Conservation (phyloP, 2,329 filamentous ascomycete genomes). For the Orbilia brochopaga region DNA sequence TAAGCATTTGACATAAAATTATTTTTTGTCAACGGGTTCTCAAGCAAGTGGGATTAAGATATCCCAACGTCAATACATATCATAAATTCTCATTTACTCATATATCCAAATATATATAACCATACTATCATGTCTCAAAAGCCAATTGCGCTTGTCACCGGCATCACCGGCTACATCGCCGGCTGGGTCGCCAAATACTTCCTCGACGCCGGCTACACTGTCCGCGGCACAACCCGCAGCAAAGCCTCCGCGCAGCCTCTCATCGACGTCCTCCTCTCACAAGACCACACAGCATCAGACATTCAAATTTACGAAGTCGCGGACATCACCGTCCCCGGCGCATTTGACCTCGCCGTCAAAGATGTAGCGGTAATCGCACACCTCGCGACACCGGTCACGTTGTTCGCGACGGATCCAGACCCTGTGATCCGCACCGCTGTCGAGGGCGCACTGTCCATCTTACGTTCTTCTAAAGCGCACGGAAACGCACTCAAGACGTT, state of each 20-base stretch:
- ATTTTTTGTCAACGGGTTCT: too few species aligned
- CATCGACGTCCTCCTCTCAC: constrained; percentile 29
- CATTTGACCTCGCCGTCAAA: constrained; percentile 67
- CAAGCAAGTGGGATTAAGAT: too few species aligned
- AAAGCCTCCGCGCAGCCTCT: constrained; percentile 52
- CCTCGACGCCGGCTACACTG: constrained; percentile 59
- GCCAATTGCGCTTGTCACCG: constrained; percentile 39
- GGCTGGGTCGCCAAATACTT: constrained; percentile 63
- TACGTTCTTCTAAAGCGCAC: constrained; percentile 70
- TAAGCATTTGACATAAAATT: too few species aligned
- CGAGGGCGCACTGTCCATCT: constrained; percentile 69
- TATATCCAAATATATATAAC: constrained; percentile 4
- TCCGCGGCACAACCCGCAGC: constrained; percentile 62
- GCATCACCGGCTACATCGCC: constrained; percentile 61
- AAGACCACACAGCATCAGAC: constrained; percentile 32
- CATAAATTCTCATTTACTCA: too few species aligned
- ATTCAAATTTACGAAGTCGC: constrained; percentile 65
- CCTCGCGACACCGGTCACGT: constrained; percentile 58
- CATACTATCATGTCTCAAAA: constrained; percentile 22
- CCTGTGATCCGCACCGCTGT: constrained; percentile 65
- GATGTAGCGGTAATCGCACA: constrained; percentile 45
- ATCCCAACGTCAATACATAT: too few species aligned
- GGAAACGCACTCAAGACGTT: constrained; percentile 70
- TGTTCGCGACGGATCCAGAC: constrained; percentile 56
- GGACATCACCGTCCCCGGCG: constrained; percentile 73